Evolutionary conservation across 2,329 filamentous ascomycete species (phyloP).

Genomic region (Bipolaris gigantea): DNA sequence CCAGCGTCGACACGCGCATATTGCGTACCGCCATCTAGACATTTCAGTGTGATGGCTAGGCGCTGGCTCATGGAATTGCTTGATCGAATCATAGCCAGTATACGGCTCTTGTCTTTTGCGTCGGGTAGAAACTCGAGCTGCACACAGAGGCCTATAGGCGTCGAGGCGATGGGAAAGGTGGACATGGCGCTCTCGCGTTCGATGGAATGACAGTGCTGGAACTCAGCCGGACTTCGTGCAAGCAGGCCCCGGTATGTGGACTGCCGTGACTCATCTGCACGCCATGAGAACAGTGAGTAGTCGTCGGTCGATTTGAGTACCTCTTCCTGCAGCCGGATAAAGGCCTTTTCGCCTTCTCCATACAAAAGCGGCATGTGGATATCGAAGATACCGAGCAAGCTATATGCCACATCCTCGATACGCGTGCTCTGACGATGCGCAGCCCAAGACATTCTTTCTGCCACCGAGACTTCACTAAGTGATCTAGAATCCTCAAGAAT

Average conservation of each 20-base stretch:
- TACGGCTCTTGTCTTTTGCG: constrained; percentile 16
- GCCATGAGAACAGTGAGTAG: constrained; percentile 34
- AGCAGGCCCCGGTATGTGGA: constrained; percentile 30
- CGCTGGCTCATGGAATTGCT: constrained; percentile 28
- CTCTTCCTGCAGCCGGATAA: constrained; percentile 33
- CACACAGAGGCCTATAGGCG: constrained; percentile 27
- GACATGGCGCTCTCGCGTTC: constrained; percentile 26
- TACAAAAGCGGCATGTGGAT: constrained; percentile 37
- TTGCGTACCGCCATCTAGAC: constrained; percentile 39
- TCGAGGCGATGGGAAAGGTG: constrained; percentile 22
- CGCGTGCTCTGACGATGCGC: constrained; percentile 30
- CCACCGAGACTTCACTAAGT: constrained; percentile 25
- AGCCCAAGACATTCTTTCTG: constrained; percentile 37
- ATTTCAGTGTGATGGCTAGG: constrained; percentile 27
- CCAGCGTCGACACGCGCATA: constrained; percentile 46
- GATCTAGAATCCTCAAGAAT: constrained; percentile 23
- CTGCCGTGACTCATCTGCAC: constrained; percentile 14
- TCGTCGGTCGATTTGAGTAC: constrained; percentile 34
- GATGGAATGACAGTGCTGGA: constrained; percentile 22
- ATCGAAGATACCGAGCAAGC: constrained; percentile 37
- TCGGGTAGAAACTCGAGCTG: constrained; percentile 28
- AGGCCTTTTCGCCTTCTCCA: constrained; percentile 35
- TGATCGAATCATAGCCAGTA: constrained; percentile 26
- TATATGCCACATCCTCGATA: constrained; percentile 36
- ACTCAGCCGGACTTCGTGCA: constrained; percentile 28